phyloP scores from a whole-genome alignment of 495 filamentous ascomycete genomes.

The Tuber melanosporum region DNA sequence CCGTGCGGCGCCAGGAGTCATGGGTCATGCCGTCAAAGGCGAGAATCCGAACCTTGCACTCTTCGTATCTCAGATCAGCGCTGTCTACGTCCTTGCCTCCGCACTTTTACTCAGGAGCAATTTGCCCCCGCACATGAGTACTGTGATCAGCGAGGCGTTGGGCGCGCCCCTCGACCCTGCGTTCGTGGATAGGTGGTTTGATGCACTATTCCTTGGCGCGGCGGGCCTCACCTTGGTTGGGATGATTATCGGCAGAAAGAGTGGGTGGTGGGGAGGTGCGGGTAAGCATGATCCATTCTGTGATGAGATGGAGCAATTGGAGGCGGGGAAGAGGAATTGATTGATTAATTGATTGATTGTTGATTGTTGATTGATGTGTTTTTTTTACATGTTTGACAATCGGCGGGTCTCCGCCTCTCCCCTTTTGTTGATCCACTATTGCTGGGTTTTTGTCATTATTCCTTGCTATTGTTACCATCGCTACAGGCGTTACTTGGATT shows the following conservation, averaged over 20 bases:
- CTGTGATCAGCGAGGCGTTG: conserved; percentile 64
- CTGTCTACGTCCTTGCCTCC: conserved; percentile 70
- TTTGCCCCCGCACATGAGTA: conserved; percentile 63
- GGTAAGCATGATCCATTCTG: conserved; percentile 55
- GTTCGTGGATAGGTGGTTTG: conserved; percentile 84
- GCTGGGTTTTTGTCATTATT: background rate
- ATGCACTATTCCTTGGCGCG: conserved; percentile 66
- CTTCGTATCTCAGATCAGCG: conserved; percentile 65
- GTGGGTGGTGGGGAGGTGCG: conserved; percentile 46
- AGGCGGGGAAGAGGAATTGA: conserved; percentile 55
- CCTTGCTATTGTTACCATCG: background rate
- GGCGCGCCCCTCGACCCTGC: conserved; percentile 58
- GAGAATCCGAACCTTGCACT: conserved; percentile 62
- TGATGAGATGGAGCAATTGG: conserved; percentile 56
- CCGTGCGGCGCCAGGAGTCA: conserved; percentile 59
- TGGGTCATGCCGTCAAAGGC: conserved; percentile 51
- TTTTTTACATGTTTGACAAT: background rate
- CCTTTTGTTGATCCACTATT: background rate
- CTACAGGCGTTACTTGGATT: background rate
- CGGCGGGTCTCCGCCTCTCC: background rate
- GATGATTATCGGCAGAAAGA: conserved; percentile 60
- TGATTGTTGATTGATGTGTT: background rate
- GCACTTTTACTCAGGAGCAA: conserved; percentile 67
- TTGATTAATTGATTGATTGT: background rate
- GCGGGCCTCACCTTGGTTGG: conserved; percentile 57